Conservation (phyloP, 768 basidiomycete species). For the Russula sp. region DNA sequence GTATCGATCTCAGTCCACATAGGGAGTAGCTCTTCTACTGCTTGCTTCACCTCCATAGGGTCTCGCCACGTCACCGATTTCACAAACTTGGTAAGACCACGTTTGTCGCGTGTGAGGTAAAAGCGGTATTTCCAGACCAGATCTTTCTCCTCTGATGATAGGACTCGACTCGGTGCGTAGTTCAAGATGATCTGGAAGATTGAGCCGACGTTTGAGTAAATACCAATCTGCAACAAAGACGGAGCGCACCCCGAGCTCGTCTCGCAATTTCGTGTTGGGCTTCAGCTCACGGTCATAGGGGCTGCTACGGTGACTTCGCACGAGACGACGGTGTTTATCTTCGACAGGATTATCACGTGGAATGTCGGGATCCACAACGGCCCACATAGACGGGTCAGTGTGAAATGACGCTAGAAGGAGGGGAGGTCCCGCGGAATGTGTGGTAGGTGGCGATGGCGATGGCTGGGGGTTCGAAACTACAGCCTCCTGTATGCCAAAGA, state of each 20-base stretch:
- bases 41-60: conserved; percentile 92
- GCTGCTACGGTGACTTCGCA: conserved; percentile 91
- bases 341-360: conserved; percentile 93
- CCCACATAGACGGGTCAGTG: conserved; percentile 73
- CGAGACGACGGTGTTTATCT: conserved; percentile 89
- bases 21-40: conserved; percentile 90
- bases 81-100: conserved; percentile 93
- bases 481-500: conserved; percentile 1
- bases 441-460: conserved; percentile 35
- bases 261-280: conserved; percentile 91
- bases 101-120: conserved; percentile 86
- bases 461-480: conserved; percentile 27
- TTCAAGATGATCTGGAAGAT: conserved; percentile 69
- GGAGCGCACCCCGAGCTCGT: conserved; percentile 77
- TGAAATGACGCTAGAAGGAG: conserved; percentile 45
- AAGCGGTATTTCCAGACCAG: conserved; percentile 99
- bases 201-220: neutral
- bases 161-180: conserved; percentile 80
- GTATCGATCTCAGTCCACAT: conserved; percentile 97
- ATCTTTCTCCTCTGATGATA: conserved; percentile 91
- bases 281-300: conserved; percentile 94
- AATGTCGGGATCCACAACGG: conserved; percentile 85
- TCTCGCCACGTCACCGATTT: conserved; percentile 98
- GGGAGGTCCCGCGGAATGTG: conserved; percentile 37
- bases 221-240: neutral